A percentile compares a stretch with the other conserved stretches of the same genome.
These are phyloP conservation scores for Leptodontidium sp. DNA, from an alignment of 2,329 filamentous ascomycete species.

Conservation along the genomic window DNA sequence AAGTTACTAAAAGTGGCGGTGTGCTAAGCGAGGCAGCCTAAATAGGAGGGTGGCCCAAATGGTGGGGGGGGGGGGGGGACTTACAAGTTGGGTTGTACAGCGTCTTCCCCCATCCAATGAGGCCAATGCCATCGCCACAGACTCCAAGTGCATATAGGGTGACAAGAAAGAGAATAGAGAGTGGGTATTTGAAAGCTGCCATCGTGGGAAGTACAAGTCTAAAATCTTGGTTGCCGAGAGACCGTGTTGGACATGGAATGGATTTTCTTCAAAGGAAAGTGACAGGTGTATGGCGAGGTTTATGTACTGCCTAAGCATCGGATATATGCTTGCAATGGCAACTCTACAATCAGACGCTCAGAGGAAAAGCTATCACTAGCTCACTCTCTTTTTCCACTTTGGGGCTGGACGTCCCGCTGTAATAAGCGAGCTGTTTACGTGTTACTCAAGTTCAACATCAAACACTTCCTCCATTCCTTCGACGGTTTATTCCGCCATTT, in stretches of 20 bases:
- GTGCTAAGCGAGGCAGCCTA: too few relatives aligned
- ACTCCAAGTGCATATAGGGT: background rate
- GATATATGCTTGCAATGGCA: background rate
- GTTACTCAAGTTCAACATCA: too few relatives aligned
- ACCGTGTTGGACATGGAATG: too few relatives aligned
- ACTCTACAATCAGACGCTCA: background rate
- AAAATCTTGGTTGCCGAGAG: background rate
- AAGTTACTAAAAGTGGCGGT: too few relatives aligned
- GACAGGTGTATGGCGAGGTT: background rate
- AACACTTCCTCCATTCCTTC: too few relatives aligned
- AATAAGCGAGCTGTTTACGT: slow-evolving; percentile 2
- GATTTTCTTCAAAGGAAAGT: too few relatives aligned
- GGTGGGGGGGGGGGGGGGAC: too few relatives aligned
- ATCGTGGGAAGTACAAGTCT: background rate
- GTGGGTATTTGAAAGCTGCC: background rate
- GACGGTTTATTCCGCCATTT: too few relatives aligned
- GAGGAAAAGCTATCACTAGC: background rate
- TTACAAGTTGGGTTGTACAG: slow-evolving; percentile 1
- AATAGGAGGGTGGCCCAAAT: too few relatives aligned
- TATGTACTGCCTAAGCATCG: background rate
- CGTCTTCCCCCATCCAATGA: slow-evolving; percentile 2
- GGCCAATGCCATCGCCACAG: background rate
- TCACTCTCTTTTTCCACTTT: background rate
- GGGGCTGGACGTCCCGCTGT: background rate
- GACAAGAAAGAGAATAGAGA: background rate